Percentiles rank a stretch among this genome's conserved stretches.
Conservation (phyloP, 2,329 filamentous ascomycete genomes). For the Pyrenophora graminea region DNA sequence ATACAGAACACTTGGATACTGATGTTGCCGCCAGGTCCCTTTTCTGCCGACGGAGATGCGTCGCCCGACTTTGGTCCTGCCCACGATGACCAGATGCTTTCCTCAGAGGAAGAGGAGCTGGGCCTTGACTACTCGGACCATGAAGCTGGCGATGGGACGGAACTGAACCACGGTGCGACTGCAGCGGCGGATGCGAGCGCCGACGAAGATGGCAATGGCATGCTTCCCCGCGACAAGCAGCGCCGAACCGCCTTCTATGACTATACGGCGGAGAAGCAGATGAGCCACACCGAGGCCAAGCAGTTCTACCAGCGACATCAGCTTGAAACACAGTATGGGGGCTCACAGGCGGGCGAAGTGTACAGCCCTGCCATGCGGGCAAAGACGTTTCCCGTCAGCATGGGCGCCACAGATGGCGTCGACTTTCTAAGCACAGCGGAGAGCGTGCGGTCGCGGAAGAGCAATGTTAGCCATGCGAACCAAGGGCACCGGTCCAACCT, state of each 20-base stretch:
- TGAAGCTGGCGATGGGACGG: constrained; percentile 22
- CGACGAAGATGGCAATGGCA: constrained; percentile 35
- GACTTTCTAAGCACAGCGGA: constrained; percentile 46
- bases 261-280: constrained; percentile 88
- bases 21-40: constrained; percentile 24
- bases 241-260: constrained; percentile 87
- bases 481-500: constrained; percentile 33
- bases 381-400: constrained; percentile 51
- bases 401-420: constrained; percentile 42
- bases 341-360: constrained; percentile 46
- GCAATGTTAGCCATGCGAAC: constrained; percentile 39
- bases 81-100: constrained; percentile 42
- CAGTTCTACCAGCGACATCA: constrained; percentile 93
- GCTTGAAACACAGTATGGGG: constrained; percentile 58
- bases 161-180: constrained; percentile 26
- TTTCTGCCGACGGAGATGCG: constrained; percentile 41
- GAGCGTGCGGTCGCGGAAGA: constrained; percentile 50
- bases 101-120: constrained; percentile 44
- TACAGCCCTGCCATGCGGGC: constrained; percentile 50
- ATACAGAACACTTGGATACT: constrained; percentile 6
- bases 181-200: constrained; percentile 27
- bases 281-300: constrained; percentile 93
- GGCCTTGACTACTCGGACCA: constrained; percentile 37
- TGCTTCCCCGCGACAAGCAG: constrained; percentile 58
- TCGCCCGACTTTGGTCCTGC: constrained; percentile 41